Evolutionary conservation across 495 filamentous ascomycete genomes (phyloP).

Genomic region (Penicillium alfredii): DNA sequence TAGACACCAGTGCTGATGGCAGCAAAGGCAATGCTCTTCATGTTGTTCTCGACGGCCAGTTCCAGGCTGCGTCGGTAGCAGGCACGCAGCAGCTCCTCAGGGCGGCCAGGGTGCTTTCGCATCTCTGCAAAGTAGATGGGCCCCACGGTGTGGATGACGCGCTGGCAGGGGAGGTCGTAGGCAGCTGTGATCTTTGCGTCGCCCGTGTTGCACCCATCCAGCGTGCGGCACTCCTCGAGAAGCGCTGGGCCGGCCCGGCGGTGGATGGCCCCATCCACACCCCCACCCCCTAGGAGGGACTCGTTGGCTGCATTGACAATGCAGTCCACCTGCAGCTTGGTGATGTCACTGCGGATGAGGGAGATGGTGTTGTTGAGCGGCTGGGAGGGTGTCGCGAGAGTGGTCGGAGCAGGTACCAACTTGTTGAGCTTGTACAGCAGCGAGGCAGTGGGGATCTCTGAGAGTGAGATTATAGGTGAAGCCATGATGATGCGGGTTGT

Average conservation of each 20-base stretch:
- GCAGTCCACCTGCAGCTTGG: conserved; percentile 66
- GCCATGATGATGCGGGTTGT: conserved; percentile 5
- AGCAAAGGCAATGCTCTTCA: conserved; percentile 73
- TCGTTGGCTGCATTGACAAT: conserved; percentile 93
- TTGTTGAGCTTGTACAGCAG: conserved; percentile 50
- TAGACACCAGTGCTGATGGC: conserved; percentile 85
- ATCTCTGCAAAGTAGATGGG: conserved; percentile 58
- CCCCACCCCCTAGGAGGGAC: conserved; percentile 74
- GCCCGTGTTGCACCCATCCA: conserved; percentile 71
- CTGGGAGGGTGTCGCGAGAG: conserved; percentile 37
- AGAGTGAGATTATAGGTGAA: conserved; percentile 21
- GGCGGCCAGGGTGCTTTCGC: conserved; percentile 25
- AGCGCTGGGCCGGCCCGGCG: conserved; percentile 66
- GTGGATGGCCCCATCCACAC: conserved; percentile 87
- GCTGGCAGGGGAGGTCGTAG: conserved; percentile 66
- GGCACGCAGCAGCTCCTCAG: conserved; percentile 48
- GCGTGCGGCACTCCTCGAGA: conserved; percentile 59
- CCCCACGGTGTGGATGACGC: conserved; percentile 86
- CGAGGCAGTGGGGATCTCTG: conserved; percentile 60
- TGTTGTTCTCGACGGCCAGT: conserved; percentile 57
- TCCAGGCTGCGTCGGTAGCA: conserved; percentile 76
- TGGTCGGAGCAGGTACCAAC: conserved; percentile 23
- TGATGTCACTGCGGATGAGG: conserved; percentile 75
- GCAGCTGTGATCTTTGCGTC: conserved; percentile 76
- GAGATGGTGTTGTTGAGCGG: conserved; percentile 66